Percentiles rank a stretch among this genome's conserved stretches.
These are phyloP conservation scores for Santalum album DNA, from an alignment of 164 flowering plant genomes.

Conservation along the genomic window DNA sequence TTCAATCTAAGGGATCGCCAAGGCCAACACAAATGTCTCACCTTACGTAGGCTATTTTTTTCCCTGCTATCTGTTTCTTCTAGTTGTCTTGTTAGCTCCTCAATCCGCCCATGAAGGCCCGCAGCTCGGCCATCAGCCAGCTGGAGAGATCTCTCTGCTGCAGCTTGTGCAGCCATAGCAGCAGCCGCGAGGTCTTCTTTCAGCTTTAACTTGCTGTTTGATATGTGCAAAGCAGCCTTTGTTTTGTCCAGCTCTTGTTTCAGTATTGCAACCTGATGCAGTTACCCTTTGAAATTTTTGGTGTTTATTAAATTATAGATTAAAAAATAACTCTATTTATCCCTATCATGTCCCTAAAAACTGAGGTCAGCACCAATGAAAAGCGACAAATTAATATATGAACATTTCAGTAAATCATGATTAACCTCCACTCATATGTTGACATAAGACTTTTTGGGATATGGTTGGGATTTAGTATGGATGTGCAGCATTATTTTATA, in stretches of 20 bases:
- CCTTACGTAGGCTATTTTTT: conserved; percentile 21
- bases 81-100: conserved; percentile 56
- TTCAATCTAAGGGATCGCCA: conserved; percentile 34
- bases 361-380: too few species aligned
- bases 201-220: conserved; percentile 53
- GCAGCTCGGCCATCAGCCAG: conserved; percentile 59
- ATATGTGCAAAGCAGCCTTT: conserved; percentile 36
- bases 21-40: conserved; percentile 74
- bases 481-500: too few species aligned
- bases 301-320: too few species aligned
- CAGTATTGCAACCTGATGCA: conserved; percentile 34
- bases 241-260: conserved; percentile 57
- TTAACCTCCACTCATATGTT: too few species aligned
- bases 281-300: too few species aligned
- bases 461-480: too few species aligned
- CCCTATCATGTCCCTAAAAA: too few species aligned
- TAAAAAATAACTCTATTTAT: too few species aligned
- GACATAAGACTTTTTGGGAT: too few species aligned
- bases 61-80: conserved; percentile 55
- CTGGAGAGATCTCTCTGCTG: conserved; percentile 65
- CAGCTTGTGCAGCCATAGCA: conserved; percentile 75
- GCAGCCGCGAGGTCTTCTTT: conserved; percentile 69
- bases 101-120: conserved; percentile 37
- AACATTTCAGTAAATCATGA: too few species aligned
- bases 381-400: too few species aligned